These are phyloP conservation scores for Colletotrichum sublineola DNA, from an alignment of 2,329 filamentous ascomycete species.

Conservation along the genomic window DNA sequence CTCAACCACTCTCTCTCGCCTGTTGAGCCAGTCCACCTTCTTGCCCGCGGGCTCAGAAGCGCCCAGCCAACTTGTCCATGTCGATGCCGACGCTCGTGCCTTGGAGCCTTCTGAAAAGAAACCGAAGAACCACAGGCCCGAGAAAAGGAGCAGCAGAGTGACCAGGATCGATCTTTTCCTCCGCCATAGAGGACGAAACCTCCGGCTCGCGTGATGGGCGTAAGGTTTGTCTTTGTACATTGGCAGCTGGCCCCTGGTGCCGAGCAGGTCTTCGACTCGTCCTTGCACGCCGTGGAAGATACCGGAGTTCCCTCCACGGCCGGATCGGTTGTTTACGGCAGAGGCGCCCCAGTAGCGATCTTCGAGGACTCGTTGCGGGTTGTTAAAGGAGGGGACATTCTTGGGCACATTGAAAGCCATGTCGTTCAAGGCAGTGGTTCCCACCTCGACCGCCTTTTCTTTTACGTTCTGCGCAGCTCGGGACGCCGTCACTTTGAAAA, in stretches of 20 bases:
- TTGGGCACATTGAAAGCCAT: slow-evolving; percentile 78
- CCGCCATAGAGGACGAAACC: slow-evolving; percentile 71
- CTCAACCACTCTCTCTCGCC: slow-evolving; percentile 86
- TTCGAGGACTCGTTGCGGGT: slow-evolving; percentile 74
- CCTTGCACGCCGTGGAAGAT: slow-evolving; percentile 69
- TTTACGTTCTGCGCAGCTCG: slow-evolving; percentile 59
- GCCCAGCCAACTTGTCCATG: slow-evolving; percentile 69
- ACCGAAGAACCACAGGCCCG: slow-evolving; percentile 78
- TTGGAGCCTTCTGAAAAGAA: slow-evolving; percentile 61
- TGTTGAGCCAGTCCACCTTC: slow-evolving; percentile 78
- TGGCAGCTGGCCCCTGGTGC: slow-evolving; percentile 73
- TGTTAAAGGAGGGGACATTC: slow-evolving; percentile 77
- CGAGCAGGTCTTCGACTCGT: slow-evolving; percentile 75
- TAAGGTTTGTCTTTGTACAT: slow-evolving; percentile 99
- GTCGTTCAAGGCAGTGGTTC: slow-evolving; percentile 63
- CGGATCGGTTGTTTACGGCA: slow-evolving; percentile 58
- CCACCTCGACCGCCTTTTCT: slow-evolving; percentile 63
- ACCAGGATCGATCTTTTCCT: slow-evolving; percentile 71
- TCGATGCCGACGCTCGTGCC: slow-evolving; percentile 51
- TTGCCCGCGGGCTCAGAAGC: slow-evolving; percentile 59
- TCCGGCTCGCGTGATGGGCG: slow-evolving; percentile 72
- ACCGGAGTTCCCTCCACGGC: slow-evolving; percentile 53
- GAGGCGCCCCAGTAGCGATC: slow-evolving; percentile 74
- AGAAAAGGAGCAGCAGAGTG: slow-evolving; percentile 67
- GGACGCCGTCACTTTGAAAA: slow-evolving; percentile 63